Evolutionary conservation across 1,139 yeast genomes (phyloP), one percentile per base, ranked within the genome.

Genomic region (Pichia inconspicua): DNA sequence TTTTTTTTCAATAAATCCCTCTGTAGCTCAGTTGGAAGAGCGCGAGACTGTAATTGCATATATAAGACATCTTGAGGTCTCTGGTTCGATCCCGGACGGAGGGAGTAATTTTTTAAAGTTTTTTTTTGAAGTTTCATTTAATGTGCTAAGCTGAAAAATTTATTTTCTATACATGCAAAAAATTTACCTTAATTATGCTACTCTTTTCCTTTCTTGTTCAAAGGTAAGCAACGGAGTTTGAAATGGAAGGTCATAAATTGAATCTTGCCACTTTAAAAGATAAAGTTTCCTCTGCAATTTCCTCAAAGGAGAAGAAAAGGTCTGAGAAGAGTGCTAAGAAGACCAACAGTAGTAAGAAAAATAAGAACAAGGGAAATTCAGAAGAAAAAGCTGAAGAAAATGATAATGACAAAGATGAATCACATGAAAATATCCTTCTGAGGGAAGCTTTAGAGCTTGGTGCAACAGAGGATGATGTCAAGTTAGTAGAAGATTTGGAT

Each of bases 391-490:
- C 30, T 17, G 19, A 17, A 17, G 19, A 17, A 17, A 17, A 17
- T 17, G 19, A 17, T 17, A 27, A 27, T 8, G 10, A 27, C 28
- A 27, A 27, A 27, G 28, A 27, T 27, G 10, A 27, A 27, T 8
- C n/a, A 32, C n/a, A n/a, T 12, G n/a, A 10, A n/a, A 19, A 34
- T 11, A 15, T 34, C 10, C 37, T 83, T 47, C 79, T 84, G 55
- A 76, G 79, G 54, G 92, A 83, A 68, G 94, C 92, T 1, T 64
- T 83, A 28, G 79, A 79, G 17, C 66, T 83, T 25, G 90, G 90
- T 25, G 92, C 89, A 10, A 70, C 82, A 19, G 84, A 79, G 54
- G 87, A 74, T 30, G 90, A 83, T 60, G 63, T 83, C 43, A 72
- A 70, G 32, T 65, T 83, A 50, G 57, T 84, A 25, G 69, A 70